Conservation (phyloP, 495 filamentous ascomycete species). For the Aspergillus diversus region DNA sequence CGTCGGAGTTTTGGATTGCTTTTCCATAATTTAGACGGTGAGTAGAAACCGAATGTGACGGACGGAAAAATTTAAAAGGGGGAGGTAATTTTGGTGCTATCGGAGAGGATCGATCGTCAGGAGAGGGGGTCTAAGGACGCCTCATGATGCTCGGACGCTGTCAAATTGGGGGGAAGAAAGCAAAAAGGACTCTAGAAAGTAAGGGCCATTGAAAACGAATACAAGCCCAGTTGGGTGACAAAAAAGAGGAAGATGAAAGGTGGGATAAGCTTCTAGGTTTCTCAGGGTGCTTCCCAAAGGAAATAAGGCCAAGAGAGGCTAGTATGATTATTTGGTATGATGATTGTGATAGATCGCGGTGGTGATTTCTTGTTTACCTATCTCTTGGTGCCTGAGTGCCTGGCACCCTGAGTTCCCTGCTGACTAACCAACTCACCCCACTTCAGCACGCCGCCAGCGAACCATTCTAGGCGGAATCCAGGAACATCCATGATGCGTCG, state of each 20-base stretch:
- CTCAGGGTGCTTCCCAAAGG: slow-evolving; percentile 13
- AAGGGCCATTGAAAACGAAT: slow-evolving; percentile 1
- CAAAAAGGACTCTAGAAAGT: not conserved
- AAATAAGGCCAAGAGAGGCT: slow-evolving; percentile 10
- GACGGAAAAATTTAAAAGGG: slow-evolving; percentile 1
- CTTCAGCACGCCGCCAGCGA: slow-evolving; percentile 6
- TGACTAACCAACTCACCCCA: not conserved
- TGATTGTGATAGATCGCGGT: slow-evolving; percentile 17
- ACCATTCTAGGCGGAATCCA: not conserved
- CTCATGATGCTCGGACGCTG: slow-evolving; percentile 12
- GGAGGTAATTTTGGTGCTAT: slow-evolving; percentile 1
- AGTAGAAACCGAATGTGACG: not conserved
- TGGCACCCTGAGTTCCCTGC: not conserved
- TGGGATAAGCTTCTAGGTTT: slow-evolving; percentile 6
- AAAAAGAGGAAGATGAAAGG: not conserved
- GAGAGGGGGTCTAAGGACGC: slow-evolving; percentile 3
- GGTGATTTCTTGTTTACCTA: slow-evolving; percentile 17
- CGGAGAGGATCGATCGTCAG: not conserved
- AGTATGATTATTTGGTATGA: slow-evolving; percentile 7
- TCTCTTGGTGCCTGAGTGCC: slow-evolving; percentile 18
- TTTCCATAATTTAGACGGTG: slow-evolving; percentile 36
- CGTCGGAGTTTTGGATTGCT: slow-evolving; percentile 32
- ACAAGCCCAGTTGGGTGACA: slow-evolving; percentile 2
- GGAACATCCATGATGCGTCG: no score
- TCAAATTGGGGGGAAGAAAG: not conserved